Evolutionary conservation across 2,329 filamentous ascomycete genomes (phyloP), one percentile per base, ranked within the genome.

Genomic region (Calonectria crousiana): DNA sequence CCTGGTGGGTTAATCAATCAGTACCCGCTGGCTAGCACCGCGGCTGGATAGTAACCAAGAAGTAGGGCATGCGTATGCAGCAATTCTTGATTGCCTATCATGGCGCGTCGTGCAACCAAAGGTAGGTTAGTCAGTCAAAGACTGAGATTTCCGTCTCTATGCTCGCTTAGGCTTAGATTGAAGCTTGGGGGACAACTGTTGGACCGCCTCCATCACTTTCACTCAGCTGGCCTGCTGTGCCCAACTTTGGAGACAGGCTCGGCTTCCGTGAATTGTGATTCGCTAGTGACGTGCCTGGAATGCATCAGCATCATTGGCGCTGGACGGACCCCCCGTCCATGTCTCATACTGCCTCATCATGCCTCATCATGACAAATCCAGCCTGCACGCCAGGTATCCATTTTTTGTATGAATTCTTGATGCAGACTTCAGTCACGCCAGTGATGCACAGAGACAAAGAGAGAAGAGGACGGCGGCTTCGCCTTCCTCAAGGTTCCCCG

Each of bases 251-350:
- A 72, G 67, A 32, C 60, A 62, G 47, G 16, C 53, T 41, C 38
- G 58, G 30, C 51, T 23, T 28, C 60, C 49, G 28, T 60, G n/a
- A 41, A 67, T 62, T 41, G 26, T 41, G 47, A 65, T 56, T 74
- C 28, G 41, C 51, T 23, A 32, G 56, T 52, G 71, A 69, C 56
- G 41, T 56, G 41, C 53, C 47, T 71, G 71, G 74, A 75, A 75
- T 75, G 72, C 38, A 38, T 62, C 34, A 62, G 20, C n/a, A 62
- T 62, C 36, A 56, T 30, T 23, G 6, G 56, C 20, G 26, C 23
- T 41, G 30, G 34, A 28, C 18, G 10, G 34, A 62, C 56, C 34
- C 56, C 56, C 56, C 38, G 20, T 62, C 23, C 34, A 62, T 62
- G 56, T 62, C 56, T 62, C 56, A 60, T 60, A 23, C 32, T 60